These are phyloP conservation scores for Chaetomiaceae sp. DNA, from an alignment of 2,329 filamentous ascomycete species.

Conservation along the genomic window DNA sequence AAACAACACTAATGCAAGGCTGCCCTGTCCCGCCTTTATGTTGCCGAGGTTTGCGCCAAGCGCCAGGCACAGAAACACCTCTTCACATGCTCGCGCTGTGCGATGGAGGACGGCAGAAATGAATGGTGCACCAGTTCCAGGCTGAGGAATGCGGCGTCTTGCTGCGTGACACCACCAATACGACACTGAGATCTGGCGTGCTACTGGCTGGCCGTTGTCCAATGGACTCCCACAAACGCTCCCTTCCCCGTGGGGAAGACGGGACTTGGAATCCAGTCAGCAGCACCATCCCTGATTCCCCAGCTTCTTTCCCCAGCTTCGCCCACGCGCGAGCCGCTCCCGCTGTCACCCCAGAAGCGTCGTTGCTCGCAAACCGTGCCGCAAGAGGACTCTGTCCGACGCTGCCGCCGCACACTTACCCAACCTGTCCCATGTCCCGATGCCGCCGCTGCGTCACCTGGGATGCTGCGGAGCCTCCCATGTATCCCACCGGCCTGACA, in stretches of 20 bases:
- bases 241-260: constrained; percentile 12
- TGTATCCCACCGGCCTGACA: not conserved
- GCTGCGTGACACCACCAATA: constrained; percentile 4
- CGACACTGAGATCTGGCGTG: not conserved
- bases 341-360: constrained; percentile 8
- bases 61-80: constrained; percentile 18
- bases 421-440: constrained; percentile 19
- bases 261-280: not conserved
- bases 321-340: not conserved
- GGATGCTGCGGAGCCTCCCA: not conserved
- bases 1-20: constrained; percentile 1
- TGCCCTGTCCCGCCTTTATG: not conserved
- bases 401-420: constrained; percentile 19
- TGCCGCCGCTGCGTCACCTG: constrained; percentile 22
- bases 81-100: constrained; percentile 19
- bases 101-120: not conserved
- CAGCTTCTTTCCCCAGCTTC: not conserved
- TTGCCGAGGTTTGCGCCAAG: constrained; percentile 20
- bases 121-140: too few species aligned
- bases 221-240: constrained; percentile 2
- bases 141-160: not conserved
- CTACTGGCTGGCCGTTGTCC: not conserved
- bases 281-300: not conserved
- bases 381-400: constrained; percentile 7
- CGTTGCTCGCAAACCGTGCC: constrained; percentile 5